Evolutionary conservation across 129 eudicot species (phyloP).

Genomic region (Sambucus nigra): DNA sequence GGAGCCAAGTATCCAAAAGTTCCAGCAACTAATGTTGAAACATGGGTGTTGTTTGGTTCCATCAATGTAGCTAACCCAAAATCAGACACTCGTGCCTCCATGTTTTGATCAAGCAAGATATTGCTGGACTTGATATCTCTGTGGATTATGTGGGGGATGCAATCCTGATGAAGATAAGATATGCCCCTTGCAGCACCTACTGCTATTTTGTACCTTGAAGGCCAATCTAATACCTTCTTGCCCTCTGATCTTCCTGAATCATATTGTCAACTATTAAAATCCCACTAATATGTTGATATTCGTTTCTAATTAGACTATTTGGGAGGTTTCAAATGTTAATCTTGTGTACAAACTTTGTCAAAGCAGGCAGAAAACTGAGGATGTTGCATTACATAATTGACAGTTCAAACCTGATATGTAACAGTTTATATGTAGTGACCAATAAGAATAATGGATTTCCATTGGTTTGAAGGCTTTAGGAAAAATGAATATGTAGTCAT

Average conservation of each 20-base stretch:
- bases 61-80: constrained; percentile 89
- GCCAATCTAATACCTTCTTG: constrained; percentile 58
- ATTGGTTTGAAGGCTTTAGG: too few relatives aligned
- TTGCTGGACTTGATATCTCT: constrained; percentile 93
- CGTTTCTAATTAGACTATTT: background rate
- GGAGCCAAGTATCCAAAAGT: constrained; percentile 97
- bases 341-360: background rate
- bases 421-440: too few relatives aligned
- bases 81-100: constrained; percentile 88
- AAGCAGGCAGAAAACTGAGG: background rate
- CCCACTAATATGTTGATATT: background rate
- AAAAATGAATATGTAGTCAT: too few relatives aligned
- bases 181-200: constrained; percentile 92
- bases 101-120: constrained; percentile 67
- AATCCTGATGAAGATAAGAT: constrained; percentile 92
- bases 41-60: constrained; percentile 85
- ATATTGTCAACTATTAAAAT: background rate
- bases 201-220: constrained; percentile 86
- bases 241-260: constrained; percentile 47
- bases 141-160: constrained; percentile 90
- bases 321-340: background rate
- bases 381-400: background rate
- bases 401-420: too few relatives aligned
- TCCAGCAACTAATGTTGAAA: constrained; percentile 85
- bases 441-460: too few relatives aligned